Percentiles rank a stretch among this genome's conserved stretches.
Conservation (phyloP, 2,329 filamentous ascomycete species). For the Fusarium goolgardi region DNA sequence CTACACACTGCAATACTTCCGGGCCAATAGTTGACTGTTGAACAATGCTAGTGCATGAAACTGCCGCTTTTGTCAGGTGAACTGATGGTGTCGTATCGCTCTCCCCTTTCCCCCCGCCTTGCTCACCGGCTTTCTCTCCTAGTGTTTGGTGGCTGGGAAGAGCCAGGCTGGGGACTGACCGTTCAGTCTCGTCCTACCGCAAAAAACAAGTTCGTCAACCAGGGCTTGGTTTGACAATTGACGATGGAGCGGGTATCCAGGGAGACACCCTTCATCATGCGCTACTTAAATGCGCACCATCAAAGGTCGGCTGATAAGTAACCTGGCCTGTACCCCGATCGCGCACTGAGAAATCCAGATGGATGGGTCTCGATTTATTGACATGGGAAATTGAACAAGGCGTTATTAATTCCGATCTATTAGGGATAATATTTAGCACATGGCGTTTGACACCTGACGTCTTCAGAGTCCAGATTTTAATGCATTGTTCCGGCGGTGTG, state of each 20-base stretch:
- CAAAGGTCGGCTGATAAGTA: neutral
- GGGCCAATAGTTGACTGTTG: constrained; percentile 2
- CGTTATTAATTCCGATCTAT: neutral
- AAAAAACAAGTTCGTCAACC: neutral
- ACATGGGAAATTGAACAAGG: neutral
- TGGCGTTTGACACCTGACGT: neutral
- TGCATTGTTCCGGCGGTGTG: neutral
- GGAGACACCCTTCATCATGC: constrained; percentile 9
- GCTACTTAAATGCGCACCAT: constrained; percentile 1
- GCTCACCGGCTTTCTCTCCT: constrained; percentile 12
- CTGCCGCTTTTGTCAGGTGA: neutral
- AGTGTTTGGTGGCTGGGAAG: constrained; percentile 11
- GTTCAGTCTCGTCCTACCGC: constrained; percentile 11
- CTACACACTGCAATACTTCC: constrained; percentile 17
- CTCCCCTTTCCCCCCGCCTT: constrained; percentile 22
- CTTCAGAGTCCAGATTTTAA: neutral
- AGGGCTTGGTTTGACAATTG: neutral
- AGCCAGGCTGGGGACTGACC: neutral
- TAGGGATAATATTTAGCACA: neutral
- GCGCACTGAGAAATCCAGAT: neutral
- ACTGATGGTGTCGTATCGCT: neutral
- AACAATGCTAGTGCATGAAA: constrained; percentile 11
- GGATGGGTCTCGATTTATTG: neutral
- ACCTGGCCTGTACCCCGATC: constrained; percentile 2
- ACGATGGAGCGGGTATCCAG: constrained; percentile 1